Evolutionary conservation across 1,284 basidiomycete genomes (phyloP), one percentile per base, ranked within the genome.

Genomic region (Puccinia polysora): DNA sequence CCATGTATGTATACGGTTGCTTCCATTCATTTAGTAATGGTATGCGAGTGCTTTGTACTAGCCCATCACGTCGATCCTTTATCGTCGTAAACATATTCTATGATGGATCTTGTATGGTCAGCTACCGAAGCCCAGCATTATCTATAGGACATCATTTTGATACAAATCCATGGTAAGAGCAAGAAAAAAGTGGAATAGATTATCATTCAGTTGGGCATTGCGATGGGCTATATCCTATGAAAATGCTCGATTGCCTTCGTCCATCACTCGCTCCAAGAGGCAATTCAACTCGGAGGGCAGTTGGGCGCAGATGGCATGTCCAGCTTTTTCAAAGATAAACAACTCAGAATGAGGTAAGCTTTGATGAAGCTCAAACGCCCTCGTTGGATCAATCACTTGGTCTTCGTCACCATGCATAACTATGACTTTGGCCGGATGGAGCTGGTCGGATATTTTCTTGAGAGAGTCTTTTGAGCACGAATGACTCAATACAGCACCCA

Each of bases 401-500:
- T 94, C 91, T 1, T 85, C 79, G 75, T 90, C 87, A 1, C 90
- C 91, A 0, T 86, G 89, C 18, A 91, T 77, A 74, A 93, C 87
- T 14, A 84, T 75, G 2, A 70, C 2, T 28, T 70, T 85, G 18
- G 65, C 65, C 10, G 65, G 65, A 10, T 85, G 83, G 15, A 92
- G 83, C 2, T 81, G 81, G 0, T 78, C 77, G 1, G 86, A 84
- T 56, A 93, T 86, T 40, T 77, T 77, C 4, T 79, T 78, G 14
- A 91, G 83, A 0, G 85, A 83, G 0, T 82, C 83, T 0, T 84
- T 81, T 2, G 83, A 79, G 65, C 92, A 86, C 68, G 84, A 78
- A 78, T 93, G 91, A 0, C 87, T 50, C 7, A 58, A 14, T 15
- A 18, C 67, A 2, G 56, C 67, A 30, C 52, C 12, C 32, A 70